Conservation (phyloP, 441 rosid genomes). For the Macaranga tanarius region DNA sequence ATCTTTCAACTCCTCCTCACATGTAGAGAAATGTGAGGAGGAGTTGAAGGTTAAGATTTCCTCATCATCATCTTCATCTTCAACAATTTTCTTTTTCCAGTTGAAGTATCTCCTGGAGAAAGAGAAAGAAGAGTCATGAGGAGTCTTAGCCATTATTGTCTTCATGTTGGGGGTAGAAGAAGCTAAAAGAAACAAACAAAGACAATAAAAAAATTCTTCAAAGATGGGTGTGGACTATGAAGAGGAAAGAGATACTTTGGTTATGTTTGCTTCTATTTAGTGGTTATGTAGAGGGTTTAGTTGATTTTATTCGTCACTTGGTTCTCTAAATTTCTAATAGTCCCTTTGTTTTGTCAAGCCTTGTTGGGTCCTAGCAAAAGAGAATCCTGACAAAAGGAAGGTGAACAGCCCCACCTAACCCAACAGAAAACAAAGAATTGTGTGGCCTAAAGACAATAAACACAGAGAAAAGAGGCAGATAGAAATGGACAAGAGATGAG, state of each 20-base stretch:
- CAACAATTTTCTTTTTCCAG: slow-evolving; percentile 63
- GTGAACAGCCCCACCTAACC: slow-evolving; percentile 68
- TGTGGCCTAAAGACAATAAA: slow-evolving; percentile 22
- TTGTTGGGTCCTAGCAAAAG: slow-evolving; percentile 29
- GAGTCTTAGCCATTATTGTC: slow-evolving; percentile 60
- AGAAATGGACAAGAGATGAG: slow-evolving; percentile 19
- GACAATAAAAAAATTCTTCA: slow-evolving; percentile 9
- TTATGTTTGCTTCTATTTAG: slow-evolving; percentile 26
- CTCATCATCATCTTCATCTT: slow-evolving; percentile 51
- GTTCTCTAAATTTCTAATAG: not conserved
- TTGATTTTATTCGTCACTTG: slow-evolving; percentile 12
- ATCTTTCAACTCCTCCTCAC: slow-evolving; percentile 26
- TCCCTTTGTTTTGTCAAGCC: not conserved
- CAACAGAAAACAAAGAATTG: slow-evolving; percentile 27
- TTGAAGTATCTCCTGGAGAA: slow-evolving; percentile 69
- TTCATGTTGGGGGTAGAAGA: slow-evolving; percentile 34
- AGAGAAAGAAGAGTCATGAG: slow-evolving; percentile 52
- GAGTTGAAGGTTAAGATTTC: slow-evolving; percentile 37
- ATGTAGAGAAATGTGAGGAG: slow-evolving; percentile 26
- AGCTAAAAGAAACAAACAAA: not conserved
- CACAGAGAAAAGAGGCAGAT: slow-evolving; percentile 14
- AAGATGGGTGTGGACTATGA: not conserved
- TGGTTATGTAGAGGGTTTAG: slow-evolving; percentile 11
- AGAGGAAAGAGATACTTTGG: slow-evolving; percentile 29
- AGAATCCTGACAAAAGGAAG: slow-evolving; percentile 50